These are phyloP conservation scores for Lepidium aucheri DNA, from an alignment of 345 rosid genomes.

Conservation along the genomic window DNA sequence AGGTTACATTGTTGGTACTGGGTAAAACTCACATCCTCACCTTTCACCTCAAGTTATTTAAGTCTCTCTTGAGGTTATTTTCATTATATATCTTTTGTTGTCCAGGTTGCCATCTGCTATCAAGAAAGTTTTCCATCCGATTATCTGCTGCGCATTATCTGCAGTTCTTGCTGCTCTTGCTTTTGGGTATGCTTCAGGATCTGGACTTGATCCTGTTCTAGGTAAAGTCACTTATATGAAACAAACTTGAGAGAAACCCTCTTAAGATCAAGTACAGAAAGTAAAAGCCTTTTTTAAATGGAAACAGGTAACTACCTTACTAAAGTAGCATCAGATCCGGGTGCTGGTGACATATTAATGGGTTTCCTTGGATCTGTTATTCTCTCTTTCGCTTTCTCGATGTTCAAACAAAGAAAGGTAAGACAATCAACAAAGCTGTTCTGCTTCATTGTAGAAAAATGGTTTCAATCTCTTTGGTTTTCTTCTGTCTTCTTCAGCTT, in stretches of 20 bases:
- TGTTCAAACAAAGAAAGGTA: slow-evolving; percentile 97
- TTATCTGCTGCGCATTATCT: slow-evolving; percentile 72
- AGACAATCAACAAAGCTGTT: background rate
- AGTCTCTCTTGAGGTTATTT: background rate
- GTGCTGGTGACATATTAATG: slow-evolving; percentile 94
- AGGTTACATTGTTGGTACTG: slow-evolving; percentile 78
- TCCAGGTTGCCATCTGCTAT: slow-evolving; percentile 69
- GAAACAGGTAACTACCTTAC: slow-evolving; percentile 74
- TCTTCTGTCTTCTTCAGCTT: slow-evolving; percentile 46
- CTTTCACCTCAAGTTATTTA: background rate
- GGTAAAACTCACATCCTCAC: slow-evolving; percentile 34
- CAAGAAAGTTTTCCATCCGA: slow-evolving; percentile 79
- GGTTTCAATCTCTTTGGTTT: background rate
- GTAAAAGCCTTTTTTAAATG: background rate
- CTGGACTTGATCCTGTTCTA: slow-evolving; percentile 78
- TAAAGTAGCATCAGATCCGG: slow-evolving; percentile 67
- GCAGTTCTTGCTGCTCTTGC: slow-evolving; percentile 83
- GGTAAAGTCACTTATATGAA: slow-evolving; percentile 34
- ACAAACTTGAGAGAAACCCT: background rate
- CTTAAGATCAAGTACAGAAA: background rate
- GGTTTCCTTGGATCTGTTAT: slow-evolving; percentile 93
- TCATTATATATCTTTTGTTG: background rate
- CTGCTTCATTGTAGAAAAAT: background rate
- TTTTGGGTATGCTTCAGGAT: slow-evolving; percentile 64
- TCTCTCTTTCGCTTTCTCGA: slow-evolving; percentile 89